Percentiles rank a stretch among this genome's conserved stretches.
These are phyloP conservation scores for Trametes polyzona DNA, from an alignment of 1,284 basidiomycete species.

Conservation along the genomic window DNA sequence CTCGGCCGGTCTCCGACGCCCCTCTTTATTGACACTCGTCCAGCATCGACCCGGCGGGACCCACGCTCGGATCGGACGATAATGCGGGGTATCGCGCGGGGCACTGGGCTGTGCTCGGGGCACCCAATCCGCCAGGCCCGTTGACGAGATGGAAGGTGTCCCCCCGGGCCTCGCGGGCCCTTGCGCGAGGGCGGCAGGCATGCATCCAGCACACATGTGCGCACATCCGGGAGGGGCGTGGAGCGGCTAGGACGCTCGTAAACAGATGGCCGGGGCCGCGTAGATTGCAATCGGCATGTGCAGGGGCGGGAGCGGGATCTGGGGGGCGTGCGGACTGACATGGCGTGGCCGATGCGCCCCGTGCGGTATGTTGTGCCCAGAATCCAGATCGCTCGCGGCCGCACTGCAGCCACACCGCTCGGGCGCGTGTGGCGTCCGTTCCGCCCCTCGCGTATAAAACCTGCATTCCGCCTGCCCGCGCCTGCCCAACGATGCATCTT, in stretches of 20 bases:
- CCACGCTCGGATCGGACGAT: constrained; percentile 4
- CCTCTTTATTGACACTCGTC: background rate
- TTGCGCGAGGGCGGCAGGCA: background rate
- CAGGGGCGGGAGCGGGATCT: background rate
- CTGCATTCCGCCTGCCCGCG: background rate
- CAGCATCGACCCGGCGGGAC: constrained; percentile 5
- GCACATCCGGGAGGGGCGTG: constrained; percentile 19
- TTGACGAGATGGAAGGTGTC: background rate
- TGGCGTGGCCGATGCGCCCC: constrained; percentile 11
- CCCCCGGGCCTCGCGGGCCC: too few species aligned
- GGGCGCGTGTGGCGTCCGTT: constrained; percentile 14
- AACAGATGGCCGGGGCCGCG: too few species aligned
- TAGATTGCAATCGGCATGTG: background rate
- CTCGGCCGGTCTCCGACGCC: constrained; percentile 1
- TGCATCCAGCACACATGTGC: constrained; percentile 16
- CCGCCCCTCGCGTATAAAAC: constrained; percentile 14
- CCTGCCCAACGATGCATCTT: constrained; percentile 9
- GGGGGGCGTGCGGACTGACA: background rate
- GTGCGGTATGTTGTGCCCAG: constrained; percentile 10
- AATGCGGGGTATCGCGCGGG: background rate
- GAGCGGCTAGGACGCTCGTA: background rate
- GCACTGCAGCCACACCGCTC: constrained; percentile 18
- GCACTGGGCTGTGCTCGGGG: background rate
- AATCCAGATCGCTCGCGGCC: constrained; percentile 23
- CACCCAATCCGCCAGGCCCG: too few species aligned